phyloP scores from a whole-genome alignment of 352 stramenopile species.

The Globisporangium nagaii region DNA sequence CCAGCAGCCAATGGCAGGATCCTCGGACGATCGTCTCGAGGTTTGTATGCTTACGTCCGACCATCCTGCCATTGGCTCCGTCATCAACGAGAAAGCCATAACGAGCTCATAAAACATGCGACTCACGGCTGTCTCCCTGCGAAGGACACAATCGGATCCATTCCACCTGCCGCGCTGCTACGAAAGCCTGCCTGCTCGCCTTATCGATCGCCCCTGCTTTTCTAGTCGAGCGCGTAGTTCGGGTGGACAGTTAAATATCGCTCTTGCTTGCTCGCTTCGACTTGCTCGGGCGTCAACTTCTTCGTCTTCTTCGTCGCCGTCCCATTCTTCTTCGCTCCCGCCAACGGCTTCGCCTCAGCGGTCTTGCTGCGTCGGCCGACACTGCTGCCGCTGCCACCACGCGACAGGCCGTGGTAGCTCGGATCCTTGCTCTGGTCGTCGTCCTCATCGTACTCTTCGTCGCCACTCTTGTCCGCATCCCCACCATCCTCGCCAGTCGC shows the following conservation, averaged over 20 bases:
- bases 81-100: too few species aligned
- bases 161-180: too few species aligned
- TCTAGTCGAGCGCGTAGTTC: slow-evolving; percentile 71
- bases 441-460: slow-evolving; percentile 46
- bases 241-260: slow-evolving; percentile 77
- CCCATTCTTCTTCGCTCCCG: slow-evolving; percentile 3
- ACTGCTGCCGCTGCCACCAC: slow-evolving; percentile 4
- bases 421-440: neutral
- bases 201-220: neutral
- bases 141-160: too few species aligned
- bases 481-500: slow-evolving; percentile 17
- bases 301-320: slow-evolving; percentile 19
- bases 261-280: slow-evolving; percentile 57
- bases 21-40: too few species aligned
- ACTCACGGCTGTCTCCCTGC: too few species aligned
- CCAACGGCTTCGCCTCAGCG: too few species aligned
- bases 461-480: neutral
- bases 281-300: slow-evolving; percentile 30
- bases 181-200: too few species aligned
- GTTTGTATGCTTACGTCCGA: too few species aligned
- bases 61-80: too few species aligned
- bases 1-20: too few species aligned
- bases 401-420: neutral
- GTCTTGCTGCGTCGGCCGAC: neutral
- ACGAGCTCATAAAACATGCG: too few species aligned